Evolutionary conservation across 768 basidiomycete genomes (phyloP).

Genomic region (Pilatotrama ljubarskyi): DNA sequence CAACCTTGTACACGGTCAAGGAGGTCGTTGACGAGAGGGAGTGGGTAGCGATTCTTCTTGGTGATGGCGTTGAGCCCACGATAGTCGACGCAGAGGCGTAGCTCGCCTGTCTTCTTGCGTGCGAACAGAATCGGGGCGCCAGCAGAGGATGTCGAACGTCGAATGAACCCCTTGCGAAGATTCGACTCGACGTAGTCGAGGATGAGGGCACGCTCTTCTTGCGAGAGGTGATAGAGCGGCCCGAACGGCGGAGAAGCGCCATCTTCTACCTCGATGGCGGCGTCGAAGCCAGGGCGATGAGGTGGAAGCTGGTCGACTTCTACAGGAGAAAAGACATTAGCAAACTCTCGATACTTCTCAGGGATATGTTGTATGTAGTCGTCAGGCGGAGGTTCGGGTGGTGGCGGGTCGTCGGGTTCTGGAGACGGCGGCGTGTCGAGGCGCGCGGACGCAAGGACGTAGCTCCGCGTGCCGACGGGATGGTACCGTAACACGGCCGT

Average conservation of each 20-base stretch:
- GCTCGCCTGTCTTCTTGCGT: conserved; percentile 27
- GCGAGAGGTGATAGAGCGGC: conserved; percentile 39
- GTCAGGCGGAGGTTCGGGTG: neutral
- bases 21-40: conserved; percentile 36
- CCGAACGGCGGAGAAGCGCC: conserved; percentile 29
- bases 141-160: conserved; percentile 29
- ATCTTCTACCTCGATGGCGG: conserved; percentile 36
- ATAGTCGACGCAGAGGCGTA: conserved; percentile 31
- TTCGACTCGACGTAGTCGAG: conserved; percentile 38
- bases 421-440: neutral
- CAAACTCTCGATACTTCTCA: conserved; percentile 29
- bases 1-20: conserved; percentile 28
- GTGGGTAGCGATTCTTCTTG: conserved; percentile 36
- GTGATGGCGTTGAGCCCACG: conserved; percentile 37
- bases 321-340: conserved; percentile 29
- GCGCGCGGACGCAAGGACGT: neutral
- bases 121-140: conserved; percentile 33
- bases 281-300: too few relatives aligned
- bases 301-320: conserved; percentile 37
- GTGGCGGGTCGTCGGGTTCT: neutral
- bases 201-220: conserved; percentile 35
- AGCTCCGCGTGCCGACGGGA: neutral
- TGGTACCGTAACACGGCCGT: too few relatives aligned
- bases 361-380: too few relatives aligned
- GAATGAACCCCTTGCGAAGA: conserved; percentile 35